Percentiles rank a stretch among this genome's conserved stretches.
These are phyloP conservation scores for Arctostaphylos glauca DNA, from an alignment of 148 eudicot species.

Conservation along the genomic window DNA sequence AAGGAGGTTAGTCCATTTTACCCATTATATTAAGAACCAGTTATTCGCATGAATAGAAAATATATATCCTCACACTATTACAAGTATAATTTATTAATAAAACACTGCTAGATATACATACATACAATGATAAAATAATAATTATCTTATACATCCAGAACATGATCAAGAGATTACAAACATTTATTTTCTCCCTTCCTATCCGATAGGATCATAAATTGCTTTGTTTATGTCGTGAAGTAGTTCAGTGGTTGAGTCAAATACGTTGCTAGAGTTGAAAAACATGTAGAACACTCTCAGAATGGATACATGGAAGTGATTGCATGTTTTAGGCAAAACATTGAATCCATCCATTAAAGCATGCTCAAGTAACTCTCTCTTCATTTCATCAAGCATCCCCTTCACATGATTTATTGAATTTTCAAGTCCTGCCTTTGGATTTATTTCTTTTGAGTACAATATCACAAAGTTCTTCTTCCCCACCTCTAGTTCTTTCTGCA, in stretches of 20 bases:
- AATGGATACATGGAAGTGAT: slow-evolving; percentile 28
- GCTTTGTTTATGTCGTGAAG: slow-evolving; percentile 37
- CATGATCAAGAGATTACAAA: neutral
- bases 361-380: slow-evolving; percentile 30
- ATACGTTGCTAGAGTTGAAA: slow-evolving; percentile 33
- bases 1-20: too few species aligned
- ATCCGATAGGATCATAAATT: slow-evolving; percentile 29
- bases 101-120: too few species aligned
- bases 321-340: slow-evolving; percentile 27
- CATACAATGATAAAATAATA: neutral
- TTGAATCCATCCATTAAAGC: slow-evolving; percentile 21
- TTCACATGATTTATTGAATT: slow-evolving; percentile 34
- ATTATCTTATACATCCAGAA: neutral
- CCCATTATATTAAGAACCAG: too few species aligned
- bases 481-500: slow-evolving; percentile 40
- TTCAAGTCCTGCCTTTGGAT: slow-evolving; percentile 27
- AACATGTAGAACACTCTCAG: slow-evolving; percentile 47
- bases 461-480: slow-evolving; percentile 38
- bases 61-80: too few species aligned
- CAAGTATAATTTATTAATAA: too few species aligned
- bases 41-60: too few species aligned
- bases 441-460: slow-evolving; percentile 24
- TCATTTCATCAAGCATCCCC: slow-evolving; percentile 23
- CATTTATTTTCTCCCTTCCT: neutral
- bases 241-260: slow-evolving; percentile 29